Base-by-base conservation (phyloP, 495 filamentous ascomycete genomes). In the Terfezia claveryi region DNA sequence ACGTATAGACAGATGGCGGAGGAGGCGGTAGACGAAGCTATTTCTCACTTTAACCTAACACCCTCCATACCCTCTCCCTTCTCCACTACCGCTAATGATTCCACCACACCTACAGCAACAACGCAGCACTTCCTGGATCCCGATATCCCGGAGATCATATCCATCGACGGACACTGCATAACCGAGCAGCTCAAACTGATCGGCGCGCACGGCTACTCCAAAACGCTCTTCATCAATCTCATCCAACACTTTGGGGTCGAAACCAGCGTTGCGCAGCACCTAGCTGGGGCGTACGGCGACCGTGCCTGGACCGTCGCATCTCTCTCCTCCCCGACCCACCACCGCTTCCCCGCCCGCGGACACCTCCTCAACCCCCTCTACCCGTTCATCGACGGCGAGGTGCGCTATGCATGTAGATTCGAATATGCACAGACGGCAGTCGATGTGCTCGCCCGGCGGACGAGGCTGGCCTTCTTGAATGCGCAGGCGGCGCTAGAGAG, bases 1-100 rank as follows among this genome's bases (percentile, higher is more conserved):
- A 98, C 91, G 6, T 98, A 98, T 70, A 82, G 91, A 37, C 87
- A 98, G 66, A 98, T 98, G 91, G 87, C 91, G 38, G 89, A 98
- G 70, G 89, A 98, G 67, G 81, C 83, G 54, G 91, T 98, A 36
- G 89, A 98, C 62, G 83, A 87, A 58, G 89, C 89, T 16, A 75
- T 98, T 65, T 72, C 75, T 37, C 69, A 74, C 23, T 98, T 94
- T 68, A 69, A 73, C 38, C 79, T 95, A n/a, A 71, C 75, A 52
- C 69, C 83, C 6, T 70, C 69, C 36, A 73, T 80, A 38, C 3
- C 50, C 6, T 20, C 50, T 11, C 27, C 50, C 16, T 6, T n/a
- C 6, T 4, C 23, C 50, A 27, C 16, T n/a, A 49, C 44, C 44
- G 2, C 14, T 20, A 2, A 20, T 20, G 20, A 1, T 20, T 20